These are phyloP conservation scores for Patellaria atrata DNA, from an alignment of 495 filamentous ascomycete genomes.

Conservation along the genomic window DNA sequence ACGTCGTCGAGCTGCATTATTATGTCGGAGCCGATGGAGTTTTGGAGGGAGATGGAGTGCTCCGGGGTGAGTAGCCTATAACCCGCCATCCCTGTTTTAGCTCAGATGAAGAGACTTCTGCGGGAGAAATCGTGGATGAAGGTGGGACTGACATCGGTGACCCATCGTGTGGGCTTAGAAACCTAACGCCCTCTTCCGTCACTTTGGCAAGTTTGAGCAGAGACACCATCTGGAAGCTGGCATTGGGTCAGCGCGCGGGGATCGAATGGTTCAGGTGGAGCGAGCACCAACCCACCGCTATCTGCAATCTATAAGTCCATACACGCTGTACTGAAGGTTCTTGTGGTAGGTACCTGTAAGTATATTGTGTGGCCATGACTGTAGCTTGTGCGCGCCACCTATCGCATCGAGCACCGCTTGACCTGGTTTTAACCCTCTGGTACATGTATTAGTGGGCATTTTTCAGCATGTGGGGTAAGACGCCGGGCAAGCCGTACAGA, in stretches of 20 bases:
- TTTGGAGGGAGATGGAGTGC: constrained; percentile 91
- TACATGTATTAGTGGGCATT: constrained; percentile 10
- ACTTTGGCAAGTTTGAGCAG: constrained; percentile 85
- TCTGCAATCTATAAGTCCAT: constrained; percentile 33
- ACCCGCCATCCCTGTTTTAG: too few relatives aligned
- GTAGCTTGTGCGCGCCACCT: constrained; percentile 83
- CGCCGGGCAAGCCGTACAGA: constrained; percentile 30
- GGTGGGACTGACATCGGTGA: constrained; percentile 56
- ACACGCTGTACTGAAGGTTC: not conserved
- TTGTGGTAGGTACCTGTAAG: constrained; percentile 42
- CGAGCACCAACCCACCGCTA: constrained; percentile 72
- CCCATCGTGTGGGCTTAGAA: constrained; percentile 87
- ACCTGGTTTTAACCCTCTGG: constrained; percentile 76
- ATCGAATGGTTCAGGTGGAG: constrained; percentile 5
- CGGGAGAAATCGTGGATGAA: too few relatives aligned
- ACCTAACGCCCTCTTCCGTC: constrained; percentile 91
- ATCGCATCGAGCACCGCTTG: constrained; percentile 74
- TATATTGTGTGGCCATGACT: constrained; percentile 91
- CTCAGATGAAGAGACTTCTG: not conserved
- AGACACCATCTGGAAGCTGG: constrained; percentile 96
- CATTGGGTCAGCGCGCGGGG: constrained; percentile 17
- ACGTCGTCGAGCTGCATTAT: constrained; percentile 99
- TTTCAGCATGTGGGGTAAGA: not conserved
- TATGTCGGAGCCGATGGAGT: constrained; percentile 94
- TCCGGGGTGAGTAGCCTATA: constrained; percentile 78